Base-by-base conservation (phyloP, 257 asterid species). In the Hygrophila difformis region DNA sequence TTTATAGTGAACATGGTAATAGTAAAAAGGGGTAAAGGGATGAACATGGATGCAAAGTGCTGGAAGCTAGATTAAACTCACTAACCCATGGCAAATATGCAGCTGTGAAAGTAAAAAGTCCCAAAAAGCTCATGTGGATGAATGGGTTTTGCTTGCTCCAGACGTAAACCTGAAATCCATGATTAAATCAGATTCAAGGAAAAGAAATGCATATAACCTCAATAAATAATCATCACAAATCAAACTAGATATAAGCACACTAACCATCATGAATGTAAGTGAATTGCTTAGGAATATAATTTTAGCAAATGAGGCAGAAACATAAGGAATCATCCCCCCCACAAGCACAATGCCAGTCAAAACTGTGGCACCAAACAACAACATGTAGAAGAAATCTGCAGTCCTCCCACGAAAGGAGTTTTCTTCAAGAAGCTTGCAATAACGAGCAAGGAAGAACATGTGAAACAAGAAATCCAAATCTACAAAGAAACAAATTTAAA, bases 61-160 rank as follows among this genome's bases (percentile, higher is more conserved):
- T n/a, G n/a, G n/a, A n/a, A n/a, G n/a, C n/a, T n/a, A 26, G 31
- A 3, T 6, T 5, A 12, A 33, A 4, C 37, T 33, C 8, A 68
- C 96, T 73, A 44, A 89, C 97, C 97, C 97, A 89, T 57, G 97
- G 97, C 67, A 89, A 79, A 60, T 89, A 89, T 53, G 97, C 97
- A 18, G 97, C 97, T 14, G 97, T 89, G 75, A 89, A 89, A 50
- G 96, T 89, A 66, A 89, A 89, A 5, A 89, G 82, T 58, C 97
- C 97, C 82, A 89, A 73, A 66, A 89, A 89, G 73, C 94, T 89
- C 97, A 89, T 89, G 68, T 79, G 97, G 75, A 85, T 82, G 79
- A 35, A 89, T 0, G 96, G 96, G 57, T 89, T 89, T 79, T 89
- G 97, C 82, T 89, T 89, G 79, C 96, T 85, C 97, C 97, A 89